These are phyloP conservation scores for Cordyceps tenuipes DNA, from an alignment of 2,329 filamentous ascomycete genomes.

Conservation along the genomic window DNA sequence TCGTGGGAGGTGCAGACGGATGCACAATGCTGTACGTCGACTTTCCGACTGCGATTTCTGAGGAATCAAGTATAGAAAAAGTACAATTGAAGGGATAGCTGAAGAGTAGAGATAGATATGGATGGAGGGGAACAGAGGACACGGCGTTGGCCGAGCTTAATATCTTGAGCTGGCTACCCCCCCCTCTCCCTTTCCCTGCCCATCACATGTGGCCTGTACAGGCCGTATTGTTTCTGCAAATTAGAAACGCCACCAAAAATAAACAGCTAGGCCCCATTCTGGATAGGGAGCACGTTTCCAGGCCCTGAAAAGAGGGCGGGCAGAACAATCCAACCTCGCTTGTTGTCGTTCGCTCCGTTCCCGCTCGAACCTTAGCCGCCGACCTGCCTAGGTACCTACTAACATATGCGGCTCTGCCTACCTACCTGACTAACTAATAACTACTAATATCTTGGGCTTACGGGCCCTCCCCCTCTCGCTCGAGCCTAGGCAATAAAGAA, in stretches of 20 bases:
- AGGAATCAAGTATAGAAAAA: background rate
- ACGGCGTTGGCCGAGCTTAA: background rate
- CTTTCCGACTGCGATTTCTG: background rate
- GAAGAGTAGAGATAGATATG: background rate
- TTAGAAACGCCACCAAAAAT: background rate
- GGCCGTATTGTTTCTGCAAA: background rate
- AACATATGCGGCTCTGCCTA: too few relatives aligned
- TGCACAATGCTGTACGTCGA: background rate
- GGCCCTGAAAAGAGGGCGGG: background rate
- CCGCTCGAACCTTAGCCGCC: background rate
- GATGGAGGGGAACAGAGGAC: background rate
- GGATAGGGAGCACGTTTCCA: background rate
- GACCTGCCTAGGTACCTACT: too few relatives aligned
- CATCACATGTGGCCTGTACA: constrained; percentile 4
- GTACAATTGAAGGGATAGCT: background rate
- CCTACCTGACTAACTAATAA: too few relatives aligned
- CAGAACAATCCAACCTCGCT: background rate
- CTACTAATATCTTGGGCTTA: too few relatives aligned
- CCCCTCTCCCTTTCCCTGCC: background rate
- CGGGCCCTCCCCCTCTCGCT: background rate
- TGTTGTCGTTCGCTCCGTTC: background rate
- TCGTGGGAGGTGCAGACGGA: background rate
- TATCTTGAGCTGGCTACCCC: background rate
- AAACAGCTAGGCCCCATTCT: background rate
- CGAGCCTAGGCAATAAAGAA: background rate